A percentile compares a stretch with the other conserved stretches of the same genome.
Conservation (phyloP, 225 moss, liverwort and hornwort species). For the Polytrichum formosum region DNA sequence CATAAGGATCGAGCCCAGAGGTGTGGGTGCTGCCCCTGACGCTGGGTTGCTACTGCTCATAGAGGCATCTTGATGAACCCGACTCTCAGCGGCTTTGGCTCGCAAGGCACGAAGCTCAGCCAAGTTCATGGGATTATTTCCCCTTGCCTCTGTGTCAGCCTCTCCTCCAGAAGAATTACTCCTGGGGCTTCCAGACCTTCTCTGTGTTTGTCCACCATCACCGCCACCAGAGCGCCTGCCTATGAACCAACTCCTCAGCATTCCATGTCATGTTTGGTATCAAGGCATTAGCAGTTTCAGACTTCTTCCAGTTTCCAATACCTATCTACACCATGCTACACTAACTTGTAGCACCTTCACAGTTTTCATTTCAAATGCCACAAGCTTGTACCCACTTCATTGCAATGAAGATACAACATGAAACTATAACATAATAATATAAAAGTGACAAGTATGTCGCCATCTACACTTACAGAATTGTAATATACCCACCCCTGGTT, state of each 20-base stretch:
- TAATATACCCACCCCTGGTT: no score
- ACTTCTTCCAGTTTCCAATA: no score
- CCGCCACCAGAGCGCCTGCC: slow-evolving; percentile 82
- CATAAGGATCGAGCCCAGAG: slow-evolving; percentile 82
- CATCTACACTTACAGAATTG: no score
- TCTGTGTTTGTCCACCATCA: slow-evolving; percentile 42
- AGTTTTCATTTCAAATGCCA: no score
- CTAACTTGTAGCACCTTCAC: no score
- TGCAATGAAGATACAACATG: no score
- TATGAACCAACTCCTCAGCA: slow-evolving; percentile 30
- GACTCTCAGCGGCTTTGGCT: slow-evolving; percentile 86
- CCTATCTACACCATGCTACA: no score
- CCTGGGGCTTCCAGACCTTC: slow-evolving; percentile 21
- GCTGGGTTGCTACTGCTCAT: slow-evolving; percentile 35
- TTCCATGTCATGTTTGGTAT: slow-evolving; percentile 12
- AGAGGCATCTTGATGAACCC: slow-evolving; percentile 49
- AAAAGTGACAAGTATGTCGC: no score
- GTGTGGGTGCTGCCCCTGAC: slow-evolving; percentile 60
- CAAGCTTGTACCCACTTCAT: no score
- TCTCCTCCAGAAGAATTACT: slow-evolving; percentile 21
- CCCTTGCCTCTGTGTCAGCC: slow-evolving; percentile 15
- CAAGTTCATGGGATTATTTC: slow-evolving; percentile 59
- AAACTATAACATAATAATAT: no score
- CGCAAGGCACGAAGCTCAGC: slow-evolving; percentile 84
- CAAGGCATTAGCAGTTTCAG: neutral